These are phyloP conservation scores for Allium fistulosum DNA, from an alignment of 106 monocot species.

Conservation along the genomic window DNA sequence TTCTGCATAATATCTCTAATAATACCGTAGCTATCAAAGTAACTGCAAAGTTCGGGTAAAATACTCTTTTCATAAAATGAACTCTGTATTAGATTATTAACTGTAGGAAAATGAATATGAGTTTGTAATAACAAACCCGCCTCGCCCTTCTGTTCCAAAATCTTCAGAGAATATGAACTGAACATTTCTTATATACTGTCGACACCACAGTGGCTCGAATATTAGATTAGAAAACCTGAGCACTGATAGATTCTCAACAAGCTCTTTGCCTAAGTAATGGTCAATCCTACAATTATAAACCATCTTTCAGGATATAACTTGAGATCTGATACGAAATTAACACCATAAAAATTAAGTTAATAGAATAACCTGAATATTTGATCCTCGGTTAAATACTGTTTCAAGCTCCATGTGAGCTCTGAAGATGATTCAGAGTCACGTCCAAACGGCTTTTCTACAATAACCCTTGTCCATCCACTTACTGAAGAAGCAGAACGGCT, in stretches of 20 bases:
- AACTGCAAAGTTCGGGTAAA: conserved; percentile 26
- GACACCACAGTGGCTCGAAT: conserved; percentile 74
- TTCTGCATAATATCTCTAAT: conserved; percentile 94
- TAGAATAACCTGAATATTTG: conserved; percentile 71
- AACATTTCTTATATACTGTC: conserved; percentile 80
- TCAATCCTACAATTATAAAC: conserved; percentile 47
- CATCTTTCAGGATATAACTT: too few relatives aligned
- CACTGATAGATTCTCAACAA: conserved; percentile 90
- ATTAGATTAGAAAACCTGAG: conserved; percentile 87
- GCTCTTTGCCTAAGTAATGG: conserved; percentile 89
- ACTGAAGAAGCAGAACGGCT: conserved; percentile 50
- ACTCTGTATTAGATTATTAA: too few relatives aligned
- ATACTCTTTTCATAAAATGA: not conserved
- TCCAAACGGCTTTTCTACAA: conserved; percentile 89
- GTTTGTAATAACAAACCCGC: conserved; percentile 43
- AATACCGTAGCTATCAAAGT: conserved; percentile 85
- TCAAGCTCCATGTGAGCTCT: conserved; percentile 51
- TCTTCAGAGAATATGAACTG: conserved; percentile 89
- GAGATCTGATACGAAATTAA: too few relatives aligned
- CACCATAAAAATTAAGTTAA: not conserved
- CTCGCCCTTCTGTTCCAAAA: conserved; percentile 86
- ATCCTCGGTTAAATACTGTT: conserved; percentile 59
- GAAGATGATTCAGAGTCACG: conserved; percentile 71
- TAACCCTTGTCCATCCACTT: conserved; percentile 70
- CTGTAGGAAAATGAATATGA: too few relatives aligned